These are phyloP conservation scores for Pestalotiopsis sp. DNA, from an alignment of 2,329 filamentous ascomycete species.

Conservation along the genomic window DNA sequence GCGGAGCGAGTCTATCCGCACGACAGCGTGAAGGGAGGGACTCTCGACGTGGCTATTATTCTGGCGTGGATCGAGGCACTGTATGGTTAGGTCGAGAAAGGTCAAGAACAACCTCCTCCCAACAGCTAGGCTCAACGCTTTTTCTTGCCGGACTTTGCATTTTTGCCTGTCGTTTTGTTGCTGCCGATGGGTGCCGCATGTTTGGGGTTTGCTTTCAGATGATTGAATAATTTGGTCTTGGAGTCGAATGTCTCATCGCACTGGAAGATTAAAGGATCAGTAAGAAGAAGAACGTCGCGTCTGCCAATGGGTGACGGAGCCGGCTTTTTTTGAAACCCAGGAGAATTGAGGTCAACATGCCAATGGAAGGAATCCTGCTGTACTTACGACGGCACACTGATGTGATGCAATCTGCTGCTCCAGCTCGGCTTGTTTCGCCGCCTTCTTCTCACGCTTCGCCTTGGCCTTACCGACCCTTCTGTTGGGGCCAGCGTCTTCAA, in stretches of 20 bases:
- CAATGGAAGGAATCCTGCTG: background rate
- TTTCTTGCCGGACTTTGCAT: conserved; percentile 36
- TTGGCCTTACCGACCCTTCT: conserved; percentile 56
- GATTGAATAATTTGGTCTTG: conserved; percentile 72
- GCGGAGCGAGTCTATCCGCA: background rate
- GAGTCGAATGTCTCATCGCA: conserved; percentile 57
- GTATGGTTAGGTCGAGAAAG: background rate
- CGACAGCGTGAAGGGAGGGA: too few species aligned
- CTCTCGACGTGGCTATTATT: too few species aligned
- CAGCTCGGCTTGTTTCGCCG: conserved; percentile 41
- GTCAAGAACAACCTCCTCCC: background rate
- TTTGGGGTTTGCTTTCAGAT: conserved; percentile 62
- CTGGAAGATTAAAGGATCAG: conserved; percentile 17
- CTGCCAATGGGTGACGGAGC: background rate
- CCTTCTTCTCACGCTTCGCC: conserved; percentile 52
- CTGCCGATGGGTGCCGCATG: conserved; percentile 60
- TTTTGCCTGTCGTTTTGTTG: conserved; percentile 20
- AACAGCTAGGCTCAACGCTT: conserved; percentile 31
- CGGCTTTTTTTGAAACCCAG: background rate
- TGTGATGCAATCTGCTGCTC: conserved; percentile 31
- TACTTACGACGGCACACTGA: conserved; percentile 32
- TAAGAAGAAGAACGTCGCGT: conserved; percentile 43
- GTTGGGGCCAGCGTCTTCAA: conserved; percentile 25
- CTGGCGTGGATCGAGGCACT: too few species aligned
- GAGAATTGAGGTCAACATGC: background rate